Conservation (phyloP, 345 rosid species). For the Turnera subulata region DNA sequence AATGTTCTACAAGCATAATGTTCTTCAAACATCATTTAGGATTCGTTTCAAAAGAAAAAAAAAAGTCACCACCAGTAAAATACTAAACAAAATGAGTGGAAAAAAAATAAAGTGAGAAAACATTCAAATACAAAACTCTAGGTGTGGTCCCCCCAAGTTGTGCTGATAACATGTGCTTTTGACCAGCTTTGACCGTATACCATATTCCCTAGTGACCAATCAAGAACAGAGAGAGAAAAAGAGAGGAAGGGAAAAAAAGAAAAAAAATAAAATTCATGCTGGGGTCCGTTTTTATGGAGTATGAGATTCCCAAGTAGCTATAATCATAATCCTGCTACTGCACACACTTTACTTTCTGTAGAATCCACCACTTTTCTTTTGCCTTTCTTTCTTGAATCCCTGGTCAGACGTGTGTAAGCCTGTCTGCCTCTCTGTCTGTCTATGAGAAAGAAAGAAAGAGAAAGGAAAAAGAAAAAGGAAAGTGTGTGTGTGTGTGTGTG, state of each 20-base stretch:
- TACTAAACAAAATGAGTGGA: no score
- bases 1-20: no score
- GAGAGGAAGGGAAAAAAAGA: not conserved
- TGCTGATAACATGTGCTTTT: slow-evolving; percentile 19
- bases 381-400: slow-evolving; percentile 6
- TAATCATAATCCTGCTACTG: slow-evolving; percentile 22
- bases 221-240: not conserved
- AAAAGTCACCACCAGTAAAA: no score
- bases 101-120: no score
- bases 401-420: slow-evolving; percentile 17
- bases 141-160: not conserved
- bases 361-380: slow-evolving; percentile 15
- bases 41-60: no score
- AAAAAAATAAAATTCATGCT: no score
- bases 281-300: slow-evolving; percentile 22
- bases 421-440: not conserved
- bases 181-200: slow-evolving; percentile 36
- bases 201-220: slow-evolving; percentile 32
- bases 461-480: no score
- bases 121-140: no score
- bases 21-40: no score
- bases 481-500: no score
- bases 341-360: slow-evolving; percentile 29
- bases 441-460: no score
- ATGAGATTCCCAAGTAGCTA: slow-evolving; percentile 40